A percentile compares a stretch with the other conserved stretches of the same genome.
Conservation (phyloP, 495 filamentous ascomycete genomes). For the Bathelium albidoporum region DNA sequence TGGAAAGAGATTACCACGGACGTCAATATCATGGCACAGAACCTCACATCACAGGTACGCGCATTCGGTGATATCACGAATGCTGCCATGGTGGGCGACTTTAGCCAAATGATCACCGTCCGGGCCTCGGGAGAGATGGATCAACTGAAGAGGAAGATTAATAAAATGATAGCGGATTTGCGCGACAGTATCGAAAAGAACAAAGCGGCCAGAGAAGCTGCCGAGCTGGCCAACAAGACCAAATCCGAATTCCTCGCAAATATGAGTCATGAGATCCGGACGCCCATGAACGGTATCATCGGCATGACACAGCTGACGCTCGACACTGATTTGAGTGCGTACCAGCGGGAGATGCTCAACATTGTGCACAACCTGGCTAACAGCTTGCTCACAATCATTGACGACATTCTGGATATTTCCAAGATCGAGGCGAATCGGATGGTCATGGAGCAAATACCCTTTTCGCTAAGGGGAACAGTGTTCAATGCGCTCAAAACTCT, state of each 20-base stretch:
- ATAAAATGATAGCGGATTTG: conserved; percentile 95
- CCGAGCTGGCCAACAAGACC: conserved; percentile 94
- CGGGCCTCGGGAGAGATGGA: conserved; percentile 99
- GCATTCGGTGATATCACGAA: conserved; percentile 98
- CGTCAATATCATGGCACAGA: conserved; percentile 98
- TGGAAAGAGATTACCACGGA: conserved; percentile 99
- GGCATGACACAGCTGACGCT: conserved; percentile 96
- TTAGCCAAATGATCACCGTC: conserved; percentile 94
- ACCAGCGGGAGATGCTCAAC: conserved; percentile 97
- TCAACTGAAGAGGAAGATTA: conserved; percentile 97
- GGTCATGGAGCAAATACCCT: conserved; percentile 97
- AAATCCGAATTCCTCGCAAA: conserved; percentile 99
- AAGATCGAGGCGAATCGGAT: conserved; percentile 99
- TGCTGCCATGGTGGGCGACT: conserved; percentile 91
- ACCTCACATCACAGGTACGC: conserved; percentile 92
- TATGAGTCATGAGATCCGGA: conserved; percentile 98
- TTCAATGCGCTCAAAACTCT: conserved; percentile 97
- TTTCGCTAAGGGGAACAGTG: conserved; percentile 86
- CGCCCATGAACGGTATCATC: conserved; percentile 82
- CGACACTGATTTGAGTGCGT: conserved; percentile 87
- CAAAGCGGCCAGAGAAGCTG: conserved; percentile 90
- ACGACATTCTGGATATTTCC: conserved; percentile 96
- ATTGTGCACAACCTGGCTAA: conserved; percentile 97
- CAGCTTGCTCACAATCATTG: conserved; percentile 95
- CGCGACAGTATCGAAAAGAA: conserved; percentile 96